Base-by-base conservation (phyloP, 257 asterid species). In the Petunia secreta region DNA sequence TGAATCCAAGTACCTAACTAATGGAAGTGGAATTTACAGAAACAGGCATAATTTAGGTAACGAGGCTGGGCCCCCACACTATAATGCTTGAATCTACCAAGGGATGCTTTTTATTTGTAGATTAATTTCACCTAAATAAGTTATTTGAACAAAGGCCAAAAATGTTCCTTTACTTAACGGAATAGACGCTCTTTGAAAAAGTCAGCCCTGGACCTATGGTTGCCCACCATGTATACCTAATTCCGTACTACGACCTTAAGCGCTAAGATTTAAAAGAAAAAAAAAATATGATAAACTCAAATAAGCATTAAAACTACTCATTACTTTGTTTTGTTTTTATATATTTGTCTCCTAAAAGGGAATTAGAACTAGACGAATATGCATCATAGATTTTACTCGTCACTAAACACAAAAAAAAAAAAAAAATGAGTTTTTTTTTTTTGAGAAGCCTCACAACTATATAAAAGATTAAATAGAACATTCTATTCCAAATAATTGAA, bases 1-100 rank as follows among this genome's bases (percentile, higher is more conserved):
- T 10, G 11, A 8, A 52, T 73, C 60, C 3, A 73, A 54, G 43
- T 38, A 73, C 46, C 78, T 73, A 73, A 73, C 78, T 48, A 73
- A 73, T 73, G 78, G 11, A 73, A 50, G 78, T 34, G 62, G 36
- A 73, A 50, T 73, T 50, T 50, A 73, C 62, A 50, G 10, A 71
- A 46, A 71, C 77, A 71, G 50, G 62, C 62, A 73, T 71, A 73
- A 73, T 50, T 73, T 50, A 73, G 62, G 62, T 48, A 71, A 25
- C 3, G 43, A 34, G 77, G 11, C 13, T 73, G 77, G 77, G 34
- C 77, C 77, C 77, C 62, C 50, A 48, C 46, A 8, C 34, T 34
- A 34, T 48, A 25, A 71, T 50, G 62, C 46, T 13, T 50, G 77
- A 73, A 50, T 73, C 43, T 48, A 71, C 40, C 60, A 48, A 8